Conservation (phyloP, 352 stramenopile genomes). For the Globisporangium irregulare region DNA sequence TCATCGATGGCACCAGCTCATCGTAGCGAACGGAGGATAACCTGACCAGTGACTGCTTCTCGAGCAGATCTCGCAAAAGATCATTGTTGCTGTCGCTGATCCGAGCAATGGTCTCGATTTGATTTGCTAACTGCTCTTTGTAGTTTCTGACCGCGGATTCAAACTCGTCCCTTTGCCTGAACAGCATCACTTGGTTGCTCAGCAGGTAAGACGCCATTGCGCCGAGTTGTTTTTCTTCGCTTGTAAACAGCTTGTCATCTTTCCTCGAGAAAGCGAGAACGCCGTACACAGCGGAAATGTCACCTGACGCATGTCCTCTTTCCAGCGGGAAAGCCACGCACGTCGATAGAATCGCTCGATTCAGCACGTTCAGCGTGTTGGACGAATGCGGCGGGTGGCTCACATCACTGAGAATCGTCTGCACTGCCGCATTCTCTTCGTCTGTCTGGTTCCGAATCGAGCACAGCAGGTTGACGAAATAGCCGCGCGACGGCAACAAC, state of each 20-base stretch:
- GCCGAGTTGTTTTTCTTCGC: conserved; percentile 10
- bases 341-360: conserved; percentile 6
- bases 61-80: neutral
- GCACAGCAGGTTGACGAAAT: conserved; percentile 13
- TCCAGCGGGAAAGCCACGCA: conserved; percentile 14
- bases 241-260: conserved; percentile 8
- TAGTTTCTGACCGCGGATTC: neutral
- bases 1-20: conserved; percentile 2
- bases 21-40: neutral
- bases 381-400: conserved; percentile 3
- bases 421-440: conserved; percentile 5
- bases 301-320: neutral
- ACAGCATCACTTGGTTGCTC: conserved; percentile 8
- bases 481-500: conserved; percentile 4
- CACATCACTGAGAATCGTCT: conserved; percentile 8
- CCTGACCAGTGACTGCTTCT: neutral
- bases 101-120: neutral
- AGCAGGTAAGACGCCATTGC: conserved; percentile 5
- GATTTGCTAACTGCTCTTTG: neutral
- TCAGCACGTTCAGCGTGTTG: conserved; percentile 12
- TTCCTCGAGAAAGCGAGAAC: conserved; percentile 14
- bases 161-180: neutral
- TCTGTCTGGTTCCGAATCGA: neutral
- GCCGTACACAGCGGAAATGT: neutral
- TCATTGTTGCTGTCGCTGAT: no score